These are phyloP conservation scores for Eucalyptus tenuipes DNA, from an alignment of 345 rosid species.

Conservation along the genomic window DNA sequence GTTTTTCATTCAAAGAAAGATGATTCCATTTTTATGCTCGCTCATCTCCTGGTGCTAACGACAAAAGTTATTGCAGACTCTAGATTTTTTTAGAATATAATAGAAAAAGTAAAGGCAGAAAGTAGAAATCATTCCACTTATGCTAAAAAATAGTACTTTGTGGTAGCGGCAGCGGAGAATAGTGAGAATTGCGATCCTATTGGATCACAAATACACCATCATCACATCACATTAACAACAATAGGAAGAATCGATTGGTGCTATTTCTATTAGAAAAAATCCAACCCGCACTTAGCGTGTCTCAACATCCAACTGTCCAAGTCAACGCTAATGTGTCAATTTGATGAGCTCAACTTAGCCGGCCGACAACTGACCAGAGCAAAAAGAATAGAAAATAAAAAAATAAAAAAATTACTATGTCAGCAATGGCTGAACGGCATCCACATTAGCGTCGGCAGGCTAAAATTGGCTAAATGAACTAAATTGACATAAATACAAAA, in stretches of 20 bases:
- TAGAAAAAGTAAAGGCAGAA: background rate
- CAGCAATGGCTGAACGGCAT: accelerated
- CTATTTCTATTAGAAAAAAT: no score
- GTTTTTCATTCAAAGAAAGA: background rate
- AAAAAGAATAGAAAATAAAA: no score
- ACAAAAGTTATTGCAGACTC: background rate
- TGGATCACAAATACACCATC: background rate
- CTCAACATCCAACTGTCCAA: no score
- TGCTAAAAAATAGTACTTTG: background rate
- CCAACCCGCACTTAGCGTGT: no score
- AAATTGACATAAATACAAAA: no score
- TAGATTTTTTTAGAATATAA: no score
- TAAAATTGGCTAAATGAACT: accelerated
- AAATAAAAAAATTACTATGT: no score
- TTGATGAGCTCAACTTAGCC: no score
- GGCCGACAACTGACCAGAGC: no score
- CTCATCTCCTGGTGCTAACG: background rate
- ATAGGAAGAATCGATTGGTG: no score
- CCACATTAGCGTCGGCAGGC: accelerated
- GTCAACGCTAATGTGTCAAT: accelerated
- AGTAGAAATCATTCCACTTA: background rate
- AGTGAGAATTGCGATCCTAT: background rate
- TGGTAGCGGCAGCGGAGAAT: background rate
- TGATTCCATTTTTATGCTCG: background rate
- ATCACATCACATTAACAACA: background rate